Evolutionary conservation across 805 yeast species (phyloP).

Genomic region (Metschnikowia peoriensis): DNA sequence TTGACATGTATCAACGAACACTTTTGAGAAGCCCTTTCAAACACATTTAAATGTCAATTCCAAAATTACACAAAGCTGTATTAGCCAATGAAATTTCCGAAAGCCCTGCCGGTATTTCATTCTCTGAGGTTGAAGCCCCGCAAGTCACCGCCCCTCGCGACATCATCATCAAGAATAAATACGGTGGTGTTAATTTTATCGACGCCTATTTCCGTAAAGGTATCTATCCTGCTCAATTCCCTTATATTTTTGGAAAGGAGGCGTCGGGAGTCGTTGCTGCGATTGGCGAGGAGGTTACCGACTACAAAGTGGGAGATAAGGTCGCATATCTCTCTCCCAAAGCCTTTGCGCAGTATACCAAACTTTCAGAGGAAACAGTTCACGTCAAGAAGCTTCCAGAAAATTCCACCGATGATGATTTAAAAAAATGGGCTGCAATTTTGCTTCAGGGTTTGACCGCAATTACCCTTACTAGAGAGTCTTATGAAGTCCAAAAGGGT

Average conservation of each 20-base stretch:
- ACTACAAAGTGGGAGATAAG: constrained; percentile 64
- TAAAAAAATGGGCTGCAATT: constrained; percentile 58
- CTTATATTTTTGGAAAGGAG: constrained; percentile 70
- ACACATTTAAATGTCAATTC: constrained; percentile 30
- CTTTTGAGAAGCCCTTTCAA: no score
- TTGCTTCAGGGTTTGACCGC: constrained; percentile 79
- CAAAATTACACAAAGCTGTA: constrained; percentile 56
- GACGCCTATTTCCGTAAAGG: constrained; percentile 84
- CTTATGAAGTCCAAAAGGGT: constrained; percentile 63
- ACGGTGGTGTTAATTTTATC: constrained; percentile 78
- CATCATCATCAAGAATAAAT: constrained; percentile 68
- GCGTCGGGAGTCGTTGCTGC: constrained; percentile 70
- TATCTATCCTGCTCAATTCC: constrained; percentile 58
- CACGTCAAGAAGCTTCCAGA: constrained; percentile 38
- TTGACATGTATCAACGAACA: no score
- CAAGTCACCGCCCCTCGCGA: constrained; percentile 48
- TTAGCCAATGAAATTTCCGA: constrained; percentile 55
- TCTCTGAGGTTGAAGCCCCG: constrained; percentile 61
- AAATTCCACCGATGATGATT: constrained; percentile 44
- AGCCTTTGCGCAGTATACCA: constrained; percentile 76
- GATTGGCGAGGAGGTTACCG: constrained; percentile 55
- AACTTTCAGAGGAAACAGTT: constrained; percentile 34
- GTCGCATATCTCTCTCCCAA: constrained; percentile 52
- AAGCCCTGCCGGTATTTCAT: constrained; percentile 54
- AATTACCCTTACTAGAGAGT: constrained; percentile 62